Conservation (phyloP, 495 filamentous ascomycete genomes). For the Podospora comata region DNA sequence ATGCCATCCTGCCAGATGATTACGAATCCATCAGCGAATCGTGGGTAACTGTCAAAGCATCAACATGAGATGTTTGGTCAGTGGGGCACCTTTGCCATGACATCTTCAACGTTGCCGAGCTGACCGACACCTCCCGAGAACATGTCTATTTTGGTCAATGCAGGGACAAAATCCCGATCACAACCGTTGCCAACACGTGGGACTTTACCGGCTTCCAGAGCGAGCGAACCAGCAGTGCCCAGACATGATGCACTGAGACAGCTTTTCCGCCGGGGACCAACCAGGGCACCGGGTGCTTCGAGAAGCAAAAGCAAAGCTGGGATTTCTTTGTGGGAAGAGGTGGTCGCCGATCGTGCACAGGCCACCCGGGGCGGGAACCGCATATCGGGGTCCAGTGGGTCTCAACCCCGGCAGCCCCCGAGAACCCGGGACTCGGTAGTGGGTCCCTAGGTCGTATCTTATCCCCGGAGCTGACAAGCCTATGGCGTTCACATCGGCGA, state of each 20-base stretch:
- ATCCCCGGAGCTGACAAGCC: not conserved
- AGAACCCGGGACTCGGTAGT: not conserved
- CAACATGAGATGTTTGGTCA: not conserved
- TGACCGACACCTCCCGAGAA: not conserved
- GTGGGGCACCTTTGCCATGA: not conserved
- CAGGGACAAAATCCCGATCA: not conserved
- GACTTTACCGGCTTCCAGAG: not conserved
- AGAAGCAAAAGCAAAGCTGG: not conserved
- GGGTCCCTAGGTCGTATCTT: not conserved
- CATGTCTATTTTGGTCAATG: not conserved
- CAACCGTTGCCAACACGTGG: not conserved
- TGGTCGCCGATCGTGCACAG: not conserved
- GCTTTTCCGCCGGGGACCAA: not conserved
- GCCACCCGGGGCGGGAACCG: not conserved
- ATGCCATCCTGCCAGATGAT: not conserved
- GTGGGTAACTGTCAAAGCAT: not conserved
- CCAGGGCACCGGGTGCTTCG: not conserved
- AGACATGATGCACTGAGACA: not conserved
- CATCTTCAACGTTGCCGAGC: not conserved
- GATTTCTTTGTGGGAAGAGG: not conserved
- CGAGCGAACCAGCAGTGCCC: not conserved
- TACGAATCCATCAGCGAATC: not conserved
- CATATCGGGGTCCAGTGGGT: not conserved
- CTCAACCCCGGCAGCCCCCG: not conserved
- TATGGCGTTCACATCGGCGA: not conserved